These are phyloP conservation scores for Psilocybe tampanensis DNA, from an alignment of 768 basidiomycete species.

Conservation along the genomic window DNA sequence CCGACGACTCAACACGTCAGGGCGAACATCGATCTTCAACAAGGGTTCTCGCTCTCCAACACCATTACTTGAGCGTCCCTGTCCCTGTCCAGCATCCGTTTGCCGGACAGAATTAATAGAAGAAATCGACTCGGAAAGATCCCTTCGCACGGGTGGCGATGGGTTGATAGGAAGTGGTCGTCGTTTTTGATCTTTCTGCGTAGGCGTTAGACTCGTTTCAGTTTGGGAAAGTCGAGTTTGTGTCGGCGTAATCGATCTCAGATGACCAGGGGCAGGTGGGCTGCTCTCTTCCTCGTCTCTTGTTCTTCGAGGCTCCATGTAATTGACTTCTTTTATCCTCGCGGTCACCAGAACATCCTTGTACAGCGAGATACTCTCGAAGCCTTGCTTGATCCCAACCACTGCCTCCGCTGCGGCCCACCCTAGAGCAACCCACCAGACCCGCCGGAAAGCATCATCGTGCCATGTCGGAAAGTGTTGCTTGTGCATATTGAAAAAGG, in stretches of 20 bases:
- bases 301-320: neutral
- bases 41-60: slow-evolving; percentile 38
- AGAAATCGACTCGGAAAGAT: slow-evolving; percentile 2
- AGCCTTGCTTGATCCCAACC: slow-evolving; percentile 70
- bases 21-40: slow-evolving; percentile 17
- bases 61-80: neutral
- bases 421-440: slow-evolving; percentile 81
- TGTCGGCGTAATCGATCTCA: slow-evolving; percentile 3
- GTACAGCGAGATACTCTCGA: slow-evolving; percentile 67
- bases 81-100: neutral
- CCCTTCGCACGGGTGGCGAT: neutral
- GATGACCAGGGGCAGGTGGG: neutral
- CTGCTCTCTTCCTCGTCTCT: neutral
- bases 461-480: slow-evolving; percentile 51
- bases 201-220: slow-evolving; percentile 12
- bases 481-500: slow-evolving; percentile 14
- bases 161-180: neutral
- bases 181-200: slow-evolving; percentile 13
- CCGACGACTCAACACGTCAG: slow-evolving; percentile 10
- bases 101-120: neutral
- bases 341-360: slow-evolving; percentile 63
- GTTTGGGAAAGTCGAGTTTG: neutral
- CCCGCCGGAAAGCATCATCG: slow-evolving; percentile 59
- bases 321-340: slow-evolving; percentile 25
- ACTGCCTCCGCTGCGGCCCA: slow-evolving; percentile 74